Base-by-base conservation (phyloP, 306 rosid species). In the Trichosanthes truncata region DNA sequence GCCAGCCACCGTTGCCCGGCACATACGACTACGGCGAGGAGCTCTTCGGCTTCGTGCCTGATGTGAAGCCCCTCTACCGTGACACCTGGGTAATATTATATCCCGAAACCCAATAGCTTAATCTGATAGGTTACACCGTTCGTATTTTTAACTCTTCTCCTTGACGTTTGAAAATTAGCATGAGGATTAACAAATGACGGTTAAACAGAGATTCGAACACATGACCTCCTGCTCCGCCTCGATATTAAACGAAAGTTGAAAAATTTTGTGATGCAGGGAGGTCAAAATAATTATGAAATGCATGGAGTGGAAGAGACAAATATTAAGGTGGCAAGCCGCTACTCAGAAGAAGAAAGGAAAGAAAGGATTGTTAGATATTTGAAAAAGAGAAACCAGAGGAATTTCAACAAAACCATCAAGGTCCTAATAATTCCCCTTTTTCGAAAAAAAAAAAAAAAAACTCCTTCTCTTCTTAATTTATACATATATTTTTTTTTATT, bases 231-330 rank as follows among this genome's bases (percentile, higher is more conserved):
- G n/a, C n/a, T n/a, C n/a, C n/a, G n/a, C n/a, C n/a, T n/a, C n/a
- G n/a, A n/a, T n/a, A n/a, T 3, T 48, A 48, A 52, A 52, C 3
- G 6, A 23, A 23, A 25, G 9, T 40, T n/a, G 17, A 41, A 71
- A 46, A 14, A 6, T 21, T 13, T 20, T 43, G 29, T 25, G 9
- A 71, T 46, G 59, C 23, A 72, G 77, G 77, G 40, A 45, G 26
- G 3, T 72, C 36, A 45, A 17, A 74, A 61, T 26, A 49, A 35
- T 0, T 63, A 33, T 18, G 78, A 74, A 18, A 79, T 86, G 81
- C 18, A 75, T 77, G 78, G 82, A 53, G 84, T 86, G 36, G 97
- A 91, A 82, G 97, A 92, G 43, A 84, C 92, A 0, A 88, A 84
- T 52, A 87, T 86, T 74, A 93, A 92, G 68, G 98, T 93, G 14